Conservation (phyloP, 2,329 filamentous ascomycete genomes). For the Cladosporium oxysporum region DNA sequence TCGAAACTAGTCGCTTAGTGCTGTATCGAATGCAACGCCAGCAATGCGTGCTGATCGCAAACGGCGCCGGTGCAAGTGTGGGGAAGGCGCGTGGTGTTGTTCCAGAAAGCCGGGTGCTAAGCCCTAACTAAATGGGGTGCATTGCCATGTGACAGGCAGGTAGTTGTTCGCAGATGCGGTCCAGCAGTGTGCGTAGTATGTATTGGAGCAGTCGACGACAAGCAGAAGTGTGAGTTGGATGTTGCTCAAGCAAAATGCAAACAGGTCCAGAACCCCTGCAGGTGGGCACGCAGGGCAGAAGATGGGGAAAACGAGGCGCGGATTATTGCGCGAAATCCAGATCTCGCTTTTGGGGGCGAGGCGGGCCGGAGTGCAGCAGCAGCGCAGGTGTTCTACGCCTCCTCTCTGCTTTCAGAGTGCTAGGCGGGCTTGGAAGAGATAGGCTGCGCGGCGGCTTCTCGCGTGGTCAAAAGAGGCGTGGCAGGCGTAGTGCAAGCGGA, state of each 20-base stretch:
- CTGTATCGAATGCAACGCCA: background rate
- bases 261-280: slow-evolving; percentile 17
- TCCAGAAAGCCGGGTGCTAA: slow-evolving; percentile 12
- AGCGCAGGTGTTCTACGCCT: background rate
- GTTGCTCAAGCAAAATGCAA: slow-evolving; percentile 6
- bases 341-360: slow-evolving; percentile 13
- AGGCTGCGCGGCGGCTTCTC: background rate
- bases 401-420: slow-evolving; percentile 3
- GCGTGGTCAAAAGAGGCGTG: slow-evolving; percentile 9
- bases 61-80: slow-evolving; percentile 13
- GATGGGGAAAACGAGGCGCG: slow-evolving; percentile 4
- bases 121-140: slow-evolving; percentile 5
- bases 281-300: slow-evolving; percentile 1
- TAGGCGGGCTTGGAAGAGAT: slow-evolving; percentile 5
- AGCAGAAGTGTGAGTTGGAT: background rate
- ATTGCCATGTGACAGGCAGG: slow-evolving; percentile 12
- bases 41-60: slow-evolving; percentile 9
- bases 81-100: slow-evolving; percentile 12
- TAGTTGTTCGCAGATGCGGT: background rate
- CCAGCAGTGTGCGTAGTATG: background rate
- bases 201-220: background rate
- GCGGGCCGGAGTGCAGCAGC: slow-evolving; percentile 17
- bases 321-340: slow-evolving; percentile 11
- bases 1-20: background rate
- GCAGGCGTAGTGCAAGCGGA: slow-evolving; percentile 9